Evolutionary conservation across 2,329 filamentous ascomycete genomes (phyloP).

Genomic region (Aspergillus oerlinghausenensis): DNA sequence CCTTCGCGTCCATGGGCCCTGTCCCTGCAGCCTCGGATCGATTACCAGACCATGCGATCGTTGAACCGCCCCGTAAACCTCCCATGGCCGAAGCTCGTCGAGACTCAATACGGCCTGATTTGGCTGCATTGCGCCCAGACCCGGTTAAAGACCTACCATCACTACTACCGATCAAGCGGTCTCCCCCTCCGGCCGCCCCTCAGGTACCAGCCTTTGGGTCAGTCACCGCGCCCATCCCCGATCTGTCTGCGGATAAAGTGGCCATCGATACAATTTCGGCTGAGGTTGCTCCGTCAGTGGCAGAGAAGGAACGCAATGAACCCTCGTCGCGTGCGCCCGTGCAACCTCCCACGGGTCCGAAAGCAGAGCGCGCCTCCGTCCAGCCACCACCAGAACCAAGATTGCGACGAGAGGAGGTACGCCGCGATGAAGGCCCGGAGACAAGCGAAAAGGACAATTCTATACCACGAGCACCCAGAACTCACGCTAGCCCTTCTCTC

Average conservation of each 20-base stretch:
- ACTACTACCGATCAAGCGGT: constrained; percentile 24
- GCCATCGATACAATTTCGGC: constrained; percentile 10
- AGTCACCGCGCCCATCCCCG: constrained; percentile 26
- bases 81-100: constrained; percentile 25
- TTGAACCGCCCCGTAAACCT: constrained; percentile 24
- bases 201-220: constrained; percentile 42
- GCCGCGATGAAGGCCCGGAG: constrained; percentile 21
- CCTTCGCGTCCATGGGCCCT: constrained; percentile 6
- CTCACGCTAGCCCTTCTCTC: constrained; percentile 11
- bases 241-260: constrained; percentile 18
- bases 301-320: constrained; percentile 24
- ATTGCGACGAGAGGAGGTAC: constrained; percentile 19
- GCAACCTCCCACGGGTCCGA: constrained; percentile 42
- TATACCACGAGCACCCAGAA: constrained; percentile 20
- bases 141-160: constrained; percentile 22
- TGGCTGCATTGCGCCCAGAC: constrained; percentile 23
- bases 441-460: constrained; percentile 21
- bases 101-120: constrained; percentile 28
- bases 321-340: constrained; percentile 17
- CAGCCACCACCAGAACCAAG: constrained; percentile 22
- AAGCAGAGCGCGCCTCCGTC: constrained; percentile 34
- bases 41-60: constrained; percentile 18
- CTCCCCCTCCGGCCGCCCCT: constrained; percentile 37
- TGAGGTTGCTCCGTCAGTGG: constrained; percentile 3
- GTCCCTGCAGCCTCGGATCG: constrained; percentile 19